These are phyloP conservation scores for Saccharomyces hybrid DNA, from an alignment of 1,139 yeast species.

Conservation along the genomic window DNA sequence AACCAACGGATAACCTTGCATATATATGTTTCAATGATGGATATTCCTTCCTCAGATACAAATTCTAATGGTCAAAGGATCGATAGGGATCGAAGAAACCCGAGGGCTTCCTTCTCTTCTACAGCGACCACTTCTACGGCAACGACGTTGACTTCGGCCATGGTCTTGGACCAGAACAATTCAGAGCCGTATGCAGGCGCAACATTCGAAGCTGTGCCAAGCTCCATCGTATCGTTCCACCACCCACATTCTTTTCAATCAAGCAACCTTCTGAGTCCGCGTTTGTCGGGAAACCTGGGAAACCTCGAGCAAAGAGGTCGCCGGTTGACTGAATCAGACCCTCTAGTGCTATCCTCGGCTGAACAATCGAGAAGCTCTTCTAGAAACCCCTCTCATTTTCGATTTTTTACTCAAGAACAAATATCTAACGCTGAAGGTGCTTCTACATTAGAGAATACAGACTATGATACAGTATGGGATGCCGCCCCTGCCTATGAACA, in stretches of 20 bases:
- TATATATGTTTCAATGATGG: neutral
- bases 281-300: conserved; percentile 7
- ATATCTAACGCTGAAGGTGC: conserved; percentile 80
- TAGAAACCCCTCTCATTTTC: conserved; percentile 40
- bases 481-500: conserved; percentile 40
- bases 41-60: neutral
- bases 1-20: neutral
- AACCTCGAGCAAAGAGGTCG: neutral
- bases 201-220: conserved; percentile 80
- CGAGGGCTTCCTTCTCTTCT: conserved; percentile 27
- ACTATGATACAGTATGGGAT: conserved; percentile 67
- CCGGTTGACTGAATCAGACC: conserved; percentile 10
- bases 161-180: conserved; percentile 31
- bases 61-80: neutral
- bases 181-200: conserved; percentile 85
- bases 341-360: conserved; percentile 11
- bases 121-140: conserved; percentile 26
- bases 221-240: conserved; percentile 83
- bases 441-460: conserved; percentile 58
- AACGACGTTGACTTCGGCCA: conserved; percentile 26
- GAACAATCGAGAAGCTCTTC: conserved; percentile 23
- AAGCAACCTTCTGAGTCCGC: conserved; percentile 23
- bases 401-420: conserved; percentile 76
- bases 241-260: conserved; percentile 41
- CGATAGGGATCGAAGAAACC: conserved; percentile 4